Evolutionary conservation across 345 rosid species (phyloP), one percentile per base, ranked within the genome.

Genomic region (Gossypium mustelinum): DNA sequence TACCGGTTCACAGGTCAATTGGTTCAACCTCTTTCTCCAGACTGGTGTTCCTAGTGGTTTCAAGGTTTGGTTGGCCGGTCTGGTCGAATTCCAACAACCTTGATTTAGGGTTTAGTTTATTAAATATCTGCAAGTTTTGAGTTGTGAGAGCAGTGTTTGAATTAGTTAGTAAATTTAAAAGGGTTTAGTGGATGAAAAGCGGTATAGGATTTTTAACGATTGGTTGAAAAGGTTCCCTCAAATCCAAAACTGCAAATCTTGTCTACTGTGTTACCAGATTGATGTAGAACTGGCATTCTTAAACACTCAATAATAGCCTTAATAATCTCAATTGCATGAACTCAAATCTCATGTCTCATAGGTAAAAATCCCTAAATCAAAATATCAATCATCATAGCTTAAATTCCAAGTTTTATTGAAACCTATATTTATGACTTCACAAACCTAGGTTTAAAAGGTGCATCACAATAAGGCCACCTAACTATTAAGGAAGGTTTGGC

Each of bases 291-390:
- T 16, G 11, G 67, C 10, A 16, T 16, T 34, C 67, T 34, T 17
- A 17, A 62, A 14, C 45, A 62, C 67, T 34, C 67, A 8, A 17
- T 22, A 24, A 59, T 65, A 43, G 70, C 11, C 13, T 17, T 10
- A 64, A 65, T 9, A 5, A 43, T 65, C 25, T 65, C 70, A 43
- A n/a, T 64, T 43, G 51, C 70, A 10, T 43, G 69, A 64, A 64
- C 24, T 64, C 9, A 64, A 18, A 64, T 58, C 29, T 58, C 29
- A 18, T 27, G 39, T 27, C 17, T 60, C 16, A 61, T 25, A 61
- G 29, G 29, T 29, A 17, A 27, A 60, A 61, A 14, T 62, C 44
- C 25, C 25, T 10, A 64, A n/a, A 41, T 43, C 16, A 43, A 65
- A 43, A 43, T 65, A 11, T 43, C 69, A 43, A 64, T 64, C 7